Base-by-base conservation (phyloP, 192 early-diverging fungal genomes). In the Coemansia javaensis region DNA sequence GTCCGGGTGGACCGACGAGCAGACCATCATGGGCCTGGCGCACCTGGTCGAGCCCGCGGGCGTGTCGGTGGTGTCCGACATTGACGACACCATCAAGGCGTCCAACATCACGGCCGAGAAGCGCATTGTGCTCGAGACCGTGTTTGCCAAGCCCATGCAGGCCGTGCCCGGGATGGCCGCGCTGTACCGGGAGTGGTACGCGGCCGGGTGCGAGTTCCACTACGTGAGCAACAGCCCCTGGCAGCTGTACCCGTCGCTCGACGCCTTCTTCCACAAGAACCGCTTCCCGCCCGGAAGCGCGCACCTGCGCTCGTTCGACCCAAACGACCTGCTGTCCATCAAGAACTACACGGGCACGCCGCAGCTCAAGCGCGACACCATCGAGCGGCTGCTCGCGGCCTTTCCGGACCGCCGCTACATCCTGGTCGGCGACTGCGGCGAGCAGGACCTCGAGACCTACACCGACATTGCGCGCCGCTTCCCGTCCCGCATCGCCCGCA, bases 31-130 rank as follows among this genome's bases (percentile, higher is more conserved):
- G 30, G 70, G 63, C 2, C 44, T 66, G 21, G 64, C 53, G 28
- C 70, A 74, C 22, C 20, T 74, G 32, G 64, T 74, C 6, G 80
- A 83, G 14, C 81, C 79, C 1, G 53, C 45, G 6, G 91, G 93
- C 11, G 57, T 89, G 8, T 90, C 88, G 0, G 59, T 93, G 10
- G 86, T 93, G 24, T 88, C 85, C 2, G 85, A 88, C 49, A 85
- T 95, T 45, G 92, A 95, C 62, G 92, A 95, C 61, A 95, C 92
- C 8, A 95, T 95, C 63, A 92, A 93, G 56, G 77, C 87, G 9
- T 90, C 90, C 0, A 77, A 83, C 18, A 79, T 95, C 24, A 56
- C 79, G 9, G 63, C 65, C 14, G 89, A 90, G n/a, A 78, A 82
- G 23, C 70, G 77, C 33, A 79, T 81, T 10, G 79, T 90, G 24